These are phyloP conservation scores for Flaveria ramosissima DNA, from an alignment of 129 eudicot species.

Conservation along the genomic window DNA sequence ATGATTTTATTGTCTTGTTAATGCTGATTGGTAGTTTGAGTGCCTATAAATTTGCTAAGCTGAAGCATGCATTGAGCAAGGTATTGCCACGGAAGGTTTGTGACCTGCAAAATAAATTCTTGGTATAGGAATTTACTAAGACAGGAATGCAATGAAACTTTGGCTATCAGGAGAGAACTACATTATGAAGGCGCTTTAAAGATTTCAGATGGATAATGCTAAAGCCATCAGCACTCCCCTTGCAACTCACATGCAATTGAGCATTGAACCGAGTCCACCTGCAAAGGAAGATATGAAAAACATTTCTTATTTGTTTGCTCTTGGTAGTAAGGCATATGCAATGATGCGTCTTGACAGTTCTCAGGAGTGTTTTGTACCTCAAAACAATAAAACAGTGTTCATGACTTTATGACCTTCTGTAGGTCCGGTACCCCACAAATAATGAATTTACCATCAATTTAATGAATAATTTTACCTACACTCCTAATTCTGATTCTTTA, in stretches of 20 bases:
- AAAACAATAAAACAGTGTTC: conserved; percentile 6
- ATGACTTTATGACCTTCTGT: neutral
- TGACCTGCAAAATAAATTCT: neutral
- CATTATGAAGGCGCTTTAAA: neutral
- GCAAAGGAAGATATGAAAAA: conserved; percentile 6
- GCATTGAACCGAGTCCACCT: conserved; percentile 3
- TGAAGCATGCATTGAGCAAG: conserved; percentile 5
- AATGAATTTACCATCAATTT: neutral
- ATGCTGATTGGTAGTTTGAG: conserved; percentile 4
- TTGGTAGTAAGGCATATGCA: neutral
- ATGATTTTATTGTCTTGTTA: conserved; percentile 1
- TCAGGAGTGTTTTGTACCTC: conserved; percentile 14
- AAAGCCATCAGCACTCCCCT: neutral
- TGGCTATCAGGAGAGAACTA: conserved; percentile 6
- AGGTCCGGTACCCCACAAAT: conserved; percentile 1
- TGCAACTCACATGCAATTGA: neutral
- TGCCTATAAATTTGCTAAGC: neutral
- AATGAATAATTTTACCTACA: neutral
- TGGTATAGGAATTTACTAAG: neutral
- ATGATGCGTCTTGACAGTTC: conserved; percentile 12
- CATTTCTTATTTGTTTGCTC: neutral
- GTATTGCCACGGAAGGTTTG: neutral
- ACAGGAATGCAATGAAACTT: neutral
- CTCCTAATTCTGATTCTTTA: conserved; percentile 1
- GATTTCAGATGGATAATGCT: neutral